Percentiles rank a stretch among this genome's conserved stretches.
phyloP scores from a whole-genome alignment of 2,329 filamentous ascomycete species.

The Arthrocladium fulminans region DNA sequence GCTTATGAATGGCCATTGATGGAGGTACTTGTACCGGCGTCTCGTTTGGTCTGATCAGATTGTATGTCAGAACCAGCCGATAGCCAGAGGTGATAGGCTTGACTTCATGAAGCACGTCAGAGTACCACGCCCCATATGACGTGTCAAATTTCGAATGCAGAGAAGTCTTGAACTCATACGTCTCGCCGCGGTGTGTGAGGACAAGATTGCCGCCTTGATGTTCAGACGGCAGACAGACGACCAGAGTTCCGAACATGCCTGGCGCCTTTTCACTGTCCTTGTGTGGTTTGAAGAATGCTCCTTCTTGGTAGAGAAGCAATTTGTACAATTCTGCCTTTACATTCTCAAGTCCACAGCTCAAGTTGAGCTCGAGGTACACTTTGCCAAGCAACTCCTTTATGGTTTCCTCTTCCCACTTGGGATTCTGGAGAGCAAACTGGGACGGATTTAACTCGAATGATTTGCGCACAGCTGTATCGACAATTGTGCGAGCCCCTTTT shows the following conservation, averaged over 20 bases:
- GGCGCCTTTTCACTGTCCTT: slow-evolving; percentile 40
- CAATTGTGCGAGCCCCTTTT: slow-evolving; percentile 33
- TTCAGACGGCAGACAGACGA: slow-evolving; percentile 40
- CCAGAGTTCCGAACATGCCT: slow-evolving; percentile 44
- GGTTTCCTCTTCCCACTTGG: slow-evolving; percentile 27
- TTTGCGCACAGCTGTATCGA: slow-evolving; percentile 35
- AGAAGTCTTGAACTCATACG: slow-evolving; percentile 26
- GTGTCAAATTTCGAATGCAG: slow-evolving; percentile 24
- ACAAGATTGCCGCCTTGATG: slow-evolving; percentile 41
- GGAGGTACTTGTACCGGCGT: slow-evolving; percentile 1
- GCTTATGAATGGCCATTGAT: not conserved
- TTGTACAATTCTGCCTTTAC: slow-evolving; percentile 37
- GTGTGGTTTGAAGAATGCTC: slow-evolving; percentile 42
- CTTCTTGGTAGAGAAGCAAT: slow-evolving; percentile 43
- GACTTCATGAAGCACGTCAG: slow-evolving; percentile 46
- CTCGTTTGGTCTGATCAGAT: slow-evolving; percentile 35
- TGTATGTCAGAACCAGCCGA: slow-evolving; percentile 46
- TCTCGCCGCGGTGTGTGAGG: slow-evolving; percentile 31
- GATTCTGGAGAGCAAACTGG: slow-evolving; percentile 32
- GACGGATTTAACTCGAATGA: slow-evolving; percentile 36
- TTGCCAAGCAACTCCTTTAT: slow-evolving; percentile 3
- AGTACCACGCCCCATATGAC: slow-evolving; percentile 36
- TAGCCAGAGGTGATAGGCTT: slow-evolving; percentile 41
- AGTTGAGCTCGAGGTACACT: slow-evolving; percentile 3
- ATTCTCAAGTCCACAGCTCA: slow-evolving; percentile 20